A percentile compares a stretch with the other conserved stretches of the same genome.
These are phyloP conservation scores for Sclerotinia trifoliorum DNA, from an alignment of 2,329 filamentous ascomycete species.

Conservation along the genomic window DNA sequence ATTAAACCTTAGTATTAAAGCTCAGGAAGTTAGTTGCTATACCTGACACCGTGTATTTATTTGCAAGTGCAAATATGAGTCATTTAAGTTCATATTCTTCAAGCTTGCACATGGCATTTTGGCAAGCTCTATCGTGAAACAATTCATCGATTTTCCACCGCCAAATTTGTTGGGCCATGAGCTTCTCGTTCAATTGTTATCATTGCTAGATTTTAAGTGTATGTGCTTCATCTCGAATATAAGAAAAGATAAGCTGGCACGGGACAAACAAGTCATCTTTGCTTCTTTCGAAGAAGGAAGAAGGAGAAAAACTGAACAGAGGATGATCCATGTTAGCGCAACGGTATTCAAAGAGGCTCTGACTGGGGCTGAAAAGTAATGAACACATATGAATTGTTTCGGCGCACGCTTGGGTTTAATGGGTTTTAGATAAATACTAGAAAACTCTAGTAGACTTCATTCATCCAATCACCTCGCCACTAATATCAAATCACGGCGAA, in stretches of 20 bases:
- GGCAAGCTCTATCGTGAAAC: neutral
- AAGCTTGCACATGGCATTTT: neutral
- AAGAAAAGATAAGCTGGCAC: neutral
- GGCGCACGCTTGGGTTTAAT: neutral
- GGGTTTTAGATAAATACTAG: neutral
- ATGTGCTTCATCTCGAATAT: neutral
- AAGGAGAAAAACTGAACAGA: rapidly evolving
- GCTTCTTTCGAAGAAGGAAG: neutral
- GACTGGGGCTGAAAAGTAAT: neutral
- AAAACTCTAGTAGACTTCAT: neutral
- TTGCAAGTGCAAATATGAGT: neutral
- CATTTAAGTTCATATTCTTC: neutral
- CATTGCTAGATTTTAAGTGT: neutral
- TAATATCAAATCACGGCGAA: neutral
- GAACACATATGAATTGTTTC: no score
- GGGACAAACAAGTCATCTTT: neutral
- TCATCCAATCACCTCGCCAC: neutral
- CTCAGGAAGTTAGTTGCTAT: neutral
- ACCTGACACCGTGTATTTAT: neutral
- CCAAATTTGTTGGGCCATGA: no score
- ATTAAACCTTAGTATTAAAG: neutral
- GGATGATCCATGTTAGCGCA: neutral
- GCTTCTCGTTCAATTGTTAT: neutral
- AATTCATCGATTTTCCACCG: no score
- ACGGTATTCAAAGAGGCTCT: neutral